Conservation (phyloP, 2,329 filamentous ascomycete genomes). For the Xylariaceae sp. region DNA sequence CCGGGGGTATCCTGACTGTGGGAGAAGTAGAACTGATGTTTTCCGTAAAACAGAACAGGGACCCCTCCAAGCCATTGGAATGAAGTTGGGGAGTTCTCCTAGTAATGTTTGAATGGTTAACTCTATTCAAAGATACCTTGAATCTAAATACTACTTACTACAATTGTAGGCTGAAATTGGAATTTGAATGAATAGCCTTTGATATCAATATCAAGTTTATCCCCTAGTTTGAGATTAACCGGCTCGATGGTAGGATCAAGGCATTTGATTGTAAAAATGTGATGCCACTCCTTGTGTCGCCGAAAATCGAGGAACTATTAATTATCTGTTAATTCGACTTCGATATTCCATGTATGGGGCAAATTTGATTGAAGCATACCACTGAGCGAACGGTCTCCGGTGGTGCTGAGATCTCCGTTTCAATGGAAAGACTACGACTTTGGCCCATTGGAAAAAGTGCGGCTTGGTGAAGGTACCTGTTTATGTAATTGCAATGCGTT, state of each 20-base stretch:
- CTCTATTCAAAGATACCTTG: neutral
- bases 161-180: neutral
- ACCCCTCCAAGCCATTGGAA: neutral
- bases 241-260: neutral
- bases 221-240: neutral
- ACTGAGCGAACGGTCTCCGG: neutral
- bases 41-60: neutral
- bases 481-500: no score
- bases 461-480: no score
- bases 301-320: neutral
- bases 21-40: neutral
- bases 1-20: neutral
- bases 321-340: neutral
- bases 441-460: neutral
- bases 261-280: neutral
- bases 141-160: neutral
- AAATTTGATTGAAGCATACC: no score
- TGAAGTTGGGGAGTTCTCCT: neutral
- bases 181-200: neutral
- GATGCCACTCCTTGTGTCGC: neutral
- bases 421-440: neutral
- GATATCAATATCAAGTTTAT: neutral
- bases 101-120: neutral
- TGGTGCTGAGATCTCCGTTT: neutral
- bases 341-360: no score